Conservation (phyloP, 805 yeast species). For the Saturnispora zaruensis region DNA sequence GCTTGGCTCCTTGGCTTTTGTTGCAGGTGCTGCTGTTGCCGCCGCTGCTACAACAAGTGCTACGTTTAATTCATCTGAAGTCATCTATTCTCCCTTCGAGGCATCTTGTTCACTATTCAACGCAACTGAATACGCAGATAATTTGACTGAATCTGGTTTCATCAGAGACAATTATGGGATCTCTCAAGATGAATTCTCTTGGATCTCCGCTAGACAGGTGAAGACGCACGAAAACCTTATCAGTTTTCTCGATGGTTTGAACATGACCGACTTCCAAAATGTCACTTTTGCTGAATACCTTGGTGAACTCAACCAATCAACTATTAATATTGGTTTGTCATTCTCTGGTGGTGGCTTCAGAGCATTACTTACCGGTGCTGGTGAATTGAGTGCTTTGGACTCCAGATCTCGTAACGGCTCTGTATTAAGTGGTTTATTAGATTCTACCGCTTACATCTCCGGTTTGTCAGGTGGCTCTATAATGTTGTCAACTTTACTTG, state of each 20-base stretch:
- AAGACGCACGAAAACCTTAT: slow-evolving; percentile 36
- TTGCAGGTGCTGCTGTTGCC: background rate
- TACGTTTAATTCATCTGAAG: slow-evolving; percentile 23
- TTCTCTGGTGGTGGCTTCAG: slow-evolving; percentile 83
- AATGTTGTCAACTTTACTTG: slow-evolving; percentile 56
- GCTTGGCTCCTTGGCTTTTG: background rate
- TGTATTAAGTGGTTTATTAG: slow-evolving; percentile 49
- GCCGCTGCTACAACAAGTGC: slow-evolving; percentile 14
- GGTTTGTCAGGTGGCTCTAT: slow-evolving; percentile 79
- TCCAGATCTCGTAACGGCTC: slow-evolving; percentile 45
- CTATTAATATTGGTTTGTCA: slow-evolving; percentile 48
- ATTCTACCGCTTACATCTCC: slow-evolving; percentile 59
- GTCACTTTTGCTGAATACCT: slow-evolving; percentile 32
- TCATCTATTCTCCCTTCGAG: slow-evolving; percentile 44
- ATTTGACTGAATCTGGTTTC: slow-evolving; percentile 14
- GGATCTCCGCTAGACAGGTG: slow-evolving; percentile 41
- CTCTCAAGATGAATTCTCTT: slow-evolving; percentile 40
- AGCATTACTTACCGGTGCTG: slow-evolving; percentile 79
- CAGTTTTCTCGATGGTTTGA: slow-evolving; percentile 36
- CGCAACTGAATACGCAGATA: slow-evolving; percentile 11
- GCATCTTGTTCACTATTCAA: slow-evolving; percentile 38
- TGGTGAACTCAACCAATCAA: slow-evolving; percentile 24
- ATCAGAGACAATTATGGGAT: slow-evolving; percentile 38
- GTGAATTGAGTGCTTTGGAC: slow-evolving; percentile 71
- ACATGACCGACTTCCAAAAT: slow-evolving; percentile 37